Conservation (phyloP, 2,329 filamentous ascomycete species). For the Biscogniauxia sp. region DNA sequence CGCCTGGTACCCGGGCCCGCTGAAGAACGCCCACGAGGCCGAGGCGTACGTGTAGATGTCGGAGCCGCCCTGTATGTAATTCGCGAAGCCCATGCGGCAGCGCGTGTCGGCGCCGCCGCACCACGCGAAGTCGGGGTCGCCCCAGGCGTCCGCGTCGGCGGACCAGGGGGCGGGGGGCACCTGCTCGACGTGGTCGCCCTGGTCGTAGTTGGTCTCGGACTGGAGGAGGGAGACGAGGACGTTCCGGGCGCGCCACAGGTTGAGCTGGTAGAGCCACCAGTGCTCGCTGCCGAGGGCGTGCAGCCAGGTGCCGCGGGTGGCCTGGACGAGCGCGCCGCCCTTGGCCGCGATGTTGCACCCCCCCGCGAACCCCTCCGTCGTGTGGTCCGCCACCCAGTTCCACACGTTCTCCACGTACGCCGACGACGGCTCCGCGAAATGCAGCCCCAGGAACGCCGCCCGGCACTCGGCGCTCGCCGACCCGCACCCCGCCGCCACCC, state of each 20-base stretch:
- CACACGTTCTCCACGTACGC: slow-evolving; percentile 55
- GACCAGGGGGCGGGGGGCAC: slow-evolving; percentile 39
- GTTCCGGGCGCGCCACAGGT: slow-evolving; percentile 47
- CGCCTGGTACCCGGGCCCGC: slow-evolving; percentile 36
- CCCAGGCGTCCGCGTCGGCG: slow-evolving; percentile 35
- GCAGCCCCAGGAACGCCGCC: slow-evolving; percentile 46
- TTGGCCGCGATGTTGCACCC: slow-evolving; percentile 46
- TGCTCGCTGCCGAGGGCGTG: slow-evolving; percentile 54
- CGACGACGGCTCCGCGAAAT: slow-evolving; percentile 44
- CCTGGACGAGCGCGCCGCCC: slow-evolving; percentile 46
- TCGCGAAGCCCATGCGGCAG: slow-evolving; percentile 44
- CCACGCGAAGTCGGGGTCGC: slow-evolving; percentile 43
- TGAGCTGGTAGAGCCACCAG: slow-evolving; percentile 57
- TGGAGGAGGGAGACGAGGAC: slow-evolving; percentile 51
- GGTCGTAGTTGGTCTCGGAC: slow-evolving; percentile 53
- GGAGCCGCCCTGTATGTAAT: slow-evolving; percentile 41
- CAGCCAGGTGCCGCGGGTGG: slow-evolving; percentile 48
- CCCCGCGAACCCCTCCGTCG: slow-evolving; percentile 45
- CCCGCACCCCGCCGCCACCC: slow-evolving; percentile 28
- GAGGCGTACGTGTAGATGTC: slow-evolving; percentile 41
- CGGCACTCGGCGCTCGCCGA: slow-evolving; percentile 38
- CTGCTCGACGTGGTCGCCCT: slow-evolving; percentile 38
- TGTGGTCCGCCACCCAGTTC: slow-evolving; percentile 54
- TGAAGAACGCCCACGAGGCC: slow-evolving; percentile 45
- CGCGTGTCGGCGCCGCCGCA: slow-evolving; percentile 35